Evolutionary conservation across 2,329 filamentous ascomycete genomes (phyloP).

Genomic region (Colletotrichum lini): DNA sequence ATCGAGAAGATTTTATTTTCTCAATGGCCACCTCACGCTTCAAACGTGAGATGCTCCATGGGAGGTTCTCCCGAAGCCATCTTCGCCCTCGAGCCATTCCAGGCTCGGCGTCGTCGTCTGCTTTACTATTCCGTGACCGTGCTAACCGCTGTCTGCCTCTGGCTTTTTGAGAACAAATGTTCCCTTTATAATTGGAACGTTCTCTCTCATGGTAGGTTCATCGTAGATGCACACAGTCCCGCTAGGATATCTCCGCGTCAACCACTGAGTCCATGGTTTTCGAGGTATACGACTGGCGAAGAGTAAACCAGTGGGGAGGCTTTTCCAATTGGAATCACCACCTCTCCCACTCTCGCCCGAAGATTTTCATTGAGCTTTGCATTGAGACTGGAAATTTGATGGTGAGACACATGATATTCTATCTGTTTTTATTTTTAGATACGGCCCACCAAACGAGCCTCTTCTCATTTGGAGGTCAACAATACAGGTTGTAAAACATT

Average conservation of each 20-base stretch:
- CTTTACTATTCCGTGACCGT: slow-evolving; percentile 22
- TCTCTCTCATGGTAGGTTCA: slow-evolving; percentile 34
- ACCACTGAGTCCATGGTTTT: slow-evolving; percentile 80
- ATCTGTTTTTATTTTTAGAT: neutral
- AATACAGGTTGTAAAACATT: neutral
- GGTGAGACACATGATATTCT: slow-evolving; percentile 77
- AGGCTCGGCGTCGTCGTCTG: slow-evolving; percentile 17
- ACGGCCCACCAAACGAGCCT: too few species aligned
- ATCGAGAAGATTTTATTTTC: slow-evolving; percentile 64
- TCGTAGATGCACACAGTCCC: slow-evolving; percentile 52
- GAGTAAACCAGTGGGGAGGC: slow-evolving; percentile 70
- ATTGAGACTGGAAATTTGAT: slow-evolving; percentile 86
- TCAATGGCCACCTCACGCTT: slow-evolving; percentile 82
- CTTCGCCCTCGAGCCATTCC: slow-evolving; percentile 31
- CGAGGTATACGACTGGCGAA: slow-evolving; percentile 97
- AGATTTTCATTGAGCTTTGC: slow-evolving; percentile 79
- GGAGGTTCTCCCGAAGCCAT: slow-evolving; percentile 79
- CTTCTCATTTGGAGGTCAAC: neutral
- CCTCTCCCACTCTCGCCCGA: slow-evolving; percentile 77
- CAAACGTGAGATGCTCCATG: slow-evolving; percentile 80
- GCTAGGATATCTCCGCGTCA: slow-evolving; percentile 92
- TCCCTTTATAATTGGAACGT: slow-evolving; percentile 42
- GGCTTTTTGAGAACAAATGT: neutral
- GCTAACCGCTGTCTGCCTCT: slow-evolving; percentile 22
- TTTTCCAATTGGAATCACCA: slow-evolving; percentile 62